Evolutionary conservation across 352 stramenopile genomes (phyloP), one percentile per base, ranked within the genome.

Genomic region (Globisporangium mamillatum): DNA sequence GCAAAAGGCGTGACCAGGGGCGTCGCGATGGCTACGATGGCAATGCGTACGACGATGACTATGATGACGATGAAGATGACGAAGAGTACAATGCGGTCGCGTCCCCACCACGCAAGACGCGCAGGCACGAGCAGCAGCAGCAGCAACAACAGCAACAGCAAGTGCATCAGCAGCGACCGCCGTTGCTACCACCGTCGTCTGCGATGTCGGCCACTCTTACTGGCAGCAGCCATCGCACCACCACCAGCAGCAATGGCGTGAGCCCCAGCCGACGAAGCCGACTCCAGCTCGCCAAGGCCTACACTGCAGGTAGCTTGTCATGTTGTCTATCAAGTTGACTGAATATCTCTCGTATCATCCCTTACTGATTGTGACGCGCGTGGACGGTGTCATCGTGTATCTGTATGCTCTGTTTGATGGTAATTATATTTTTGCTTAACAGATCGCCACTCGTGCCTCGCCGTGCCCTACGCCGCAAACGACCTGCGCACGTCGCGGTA

Each of bases 401-500:
- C 38, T 46, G 38, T 46, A 46, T 20, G 44, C 14, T 38, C 52
- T 18, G 12, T 38, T 34, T 9, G 12, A 24, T 64, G 22, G 48
- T 22, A 24, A 36, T 38, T 36, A 12, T 18, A 6, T 58, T 25
- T 14, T 9, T 52, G 18, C 6, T 16, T 46, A 18, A 46, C 27
- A 60, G 75, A 80, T 25, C 71, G 64, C 38, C 72, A 76, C 62
- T 81, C 83, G 54, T 87, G 78, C 57, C 68, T 92, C 36, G 80
- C 83, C 10, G 80, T 76, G 22, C 83, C 83, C 6, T 92, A 92
- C 70, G 72, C 68, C 9, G 68, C 81, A 9, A 70, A 61, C n/a
- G 81, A 90, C 53, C 68, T 74, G 22, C 72, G 79, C 36, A 85
- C 83, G 5, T 69, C 67, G 53, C 82, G 70, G 0, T 92, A 90